Conservation (phyloP, 805 yeast species). For the Kodamaea neixiangensis region DNA sequence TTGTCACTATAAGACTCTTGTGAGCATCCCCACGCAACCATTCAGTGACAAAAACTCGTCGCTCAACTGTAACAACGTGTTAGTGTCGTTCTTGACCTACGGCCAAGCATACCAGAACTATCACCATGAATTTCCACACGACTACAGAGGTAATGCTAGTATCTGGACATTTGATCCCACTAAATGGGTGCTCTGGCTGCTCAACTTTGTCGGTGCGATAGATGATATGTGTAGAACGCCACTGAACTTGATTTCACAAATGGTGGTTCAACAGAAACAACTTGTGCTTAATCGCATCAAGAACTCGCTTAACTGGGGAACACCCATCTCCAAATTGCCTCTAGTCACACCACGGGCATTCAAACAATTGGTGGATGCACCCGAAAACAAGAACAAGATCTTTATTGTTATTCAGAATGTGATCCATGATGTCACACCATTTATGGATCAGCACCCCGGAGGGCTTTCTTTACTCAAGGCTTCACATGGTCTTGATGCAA, state of each 20-base stretch:
- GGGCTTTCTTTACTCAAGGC: slow-evolving; percentile 77
- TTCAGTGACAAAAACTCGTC: slow-evolving; percentile 63
- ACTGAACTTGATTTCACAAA: slow-evolving; percentile 64
- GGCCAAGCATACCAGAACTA: slow-evolving; percentile 94
- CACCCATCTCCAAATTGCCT: slow-evolving; percentile 86
- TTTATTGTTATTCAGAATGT: slow-evolving; percentile 86
- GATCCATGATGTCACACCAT: slow-evolving; percentile 91
- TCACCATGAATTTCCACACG: slow-evolving; percentile 94
- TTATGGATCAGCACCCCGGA: slow-evolving; percentile 92
- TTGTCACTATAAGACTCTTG: slow-evolving; percentile 64
- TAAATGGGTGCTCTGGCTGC: slow-evolving; percentile 64
- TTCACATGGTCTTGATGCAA: slow-evolving; percentile 90
- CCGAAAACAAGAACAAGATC: slow-evolving; percentile 48
- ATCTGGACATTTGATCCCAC: slow-evolving; percentile 86
- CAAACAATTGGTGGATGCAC: slow-evolving; percentile 36
- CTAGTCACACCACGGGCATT: slow-evolving; percentile 52
- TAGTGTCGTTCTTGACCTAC: slow-evolving; percentile 65
- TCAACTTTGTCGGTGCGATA: slow-evolving; percentile 58
- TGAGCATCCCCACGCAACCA: slow-evolving; percentile 60
- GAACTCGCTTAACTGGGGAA: slow-evolving; percentile 87
- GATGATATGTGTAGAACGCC: slow-evolving; percentile 60
- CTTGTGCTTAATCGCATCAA: slow-evolving; percentile 74
- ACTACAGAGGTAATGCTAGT: slow-evolving; percentile 73
- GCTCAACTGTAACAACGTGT: slow-evolving; percentile 59
- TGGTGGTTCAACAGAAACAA: slow-evolving; percentile 68